Conservation (phyloP, 1,284 basidiomycete genomes). For the Mycosarcoma maydis region DNA sequence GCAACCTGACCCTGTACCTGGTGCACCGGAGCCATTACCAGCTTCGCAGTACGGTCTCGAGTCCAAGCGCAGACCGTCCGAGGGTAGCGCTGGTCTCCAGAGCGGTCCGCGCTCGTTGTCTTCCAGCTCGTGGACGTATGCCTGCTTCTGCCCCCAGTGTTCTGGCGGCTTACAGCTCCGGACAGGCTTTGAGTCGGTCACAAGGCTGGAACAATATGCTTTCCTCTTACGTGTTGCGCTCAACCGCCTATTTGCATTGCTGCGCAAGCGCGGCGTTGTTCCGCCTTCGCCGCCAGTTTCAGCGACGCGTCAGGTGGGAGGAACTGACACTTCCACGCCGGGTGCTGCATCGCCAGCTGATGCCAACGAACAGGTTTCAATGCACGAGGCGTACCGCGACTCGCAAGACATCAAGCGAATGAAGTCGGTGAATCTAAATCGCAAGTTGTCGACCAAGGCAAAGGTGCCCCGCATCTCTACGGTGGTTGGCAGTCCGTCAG, state of each 20-base stretch:
- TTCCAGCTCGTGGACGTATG: conserved; percentile 24
- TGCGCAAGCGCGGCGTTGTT: conserved; percentile 91
- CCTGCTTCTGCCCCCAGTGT: conserved; percentile 78
- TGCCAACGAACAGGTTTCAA: conserved; percentile 44
- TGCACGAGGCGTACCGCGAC: conserved; percentile 76
- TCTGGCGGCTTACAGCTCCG: conserved; percentile 66
- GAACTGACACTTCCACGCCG: conserved; percentile 11
- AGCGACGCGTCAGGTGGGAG: conserved; percentile 18
- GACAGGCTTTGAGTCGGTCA: conserved; percentile 86
- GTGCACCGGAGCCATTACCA: conserved; percentile 42
- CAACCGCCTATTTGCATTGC: conserved; percentile 85
- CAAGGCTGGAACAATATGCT: conserved; percentile 95
- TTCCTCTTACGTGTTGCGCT: conserved; percentile 96
- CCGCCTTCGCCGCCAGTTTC: conserved; percentile 74
- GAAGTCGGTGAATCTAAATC: conserved; percentile 84
- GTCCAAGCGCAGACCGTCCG: conserved; percentile 26
- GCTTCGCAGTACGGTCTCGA: conserved; percentile 57
- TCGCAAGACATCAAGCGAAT: conserved; percentile 90
- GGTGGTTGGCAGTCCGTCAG: conserved; percentile 93
- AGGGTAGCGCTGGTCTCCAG: conserved; percentile 9
- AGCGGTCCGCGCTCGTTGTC: conserved; percentile 12
- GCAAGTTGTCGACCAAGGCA: conserved; percentile 92
- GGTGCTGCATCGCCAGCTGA: background rate
- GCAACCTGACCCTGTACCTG: conserved; percentile 30
- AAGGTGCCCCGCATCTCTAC: conserved; percentile 91